Evolutionary conservation across 495 filamentous ascomycete genomes (phyloP).

Genomic region (Articulospora tetracladia): DNA sequence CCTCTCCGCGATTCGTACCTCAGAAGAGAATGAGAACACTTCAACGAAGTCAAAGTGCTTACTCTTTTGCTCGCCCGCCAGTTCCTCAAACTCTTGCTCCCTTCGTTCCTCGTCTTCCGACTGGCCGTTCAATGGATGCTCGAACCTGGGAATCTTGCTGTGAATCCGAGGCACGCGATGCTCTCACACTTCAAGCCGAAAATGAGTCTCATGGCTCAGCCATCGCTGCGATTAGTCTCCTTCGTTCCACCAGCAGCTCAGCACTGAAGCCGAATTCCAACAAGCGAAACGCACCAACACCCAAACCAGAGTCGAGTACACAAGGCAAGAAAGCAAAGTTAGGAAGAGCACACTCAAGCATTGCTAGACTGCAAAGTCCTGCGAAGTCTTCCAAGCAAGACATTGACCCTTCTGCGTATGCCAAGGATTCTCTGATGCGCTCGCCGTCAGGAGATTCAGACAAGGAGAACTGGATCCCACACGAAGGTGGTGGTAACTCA

Average conservation of each 20-base stretch:
- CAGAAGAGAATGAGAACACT: constrained; percentile 50
- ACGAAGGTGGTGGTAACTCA: constrained; percentile 26
- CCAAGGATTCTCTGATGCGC: constrained; percentile 14
- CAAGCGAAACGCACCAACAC: constrained; percentile 55
- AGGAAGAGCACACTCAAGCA: constrained; percentile 57
- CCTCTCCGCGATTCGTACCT: constrained; percentile 32
- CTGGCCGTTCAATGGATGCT: constrained; percentile 76
- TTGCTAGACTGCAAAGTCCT: constrained; percentile 59
- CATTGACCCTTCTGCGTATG: not conserved
- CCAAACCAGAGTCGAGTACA: constrained; percentile 42
- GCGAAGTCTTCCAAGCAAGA: constrained; percentile 15
- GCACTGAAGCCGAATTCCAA: constrained; percentile 47
- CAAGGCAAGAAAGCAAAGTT: constrained; percentile 62
- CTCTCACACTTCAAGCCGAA: constrained; percentile 67
- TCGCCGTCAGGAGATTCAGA: constrained; percentile 65
- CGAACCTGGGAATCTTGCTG: constrained; percentile 82
- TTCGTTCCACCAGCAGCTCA: constrained; percentile 58
- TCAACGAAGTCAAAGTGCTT: constrained; percentile 57
- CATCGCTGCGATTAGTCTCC: constrained; percentile 63
- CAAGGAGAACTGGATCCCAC: constrained; percentile 81
- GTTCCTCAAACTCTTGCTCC: constrained; percentile 10
- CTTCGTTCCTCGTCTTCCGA: constrained; percentile 35
- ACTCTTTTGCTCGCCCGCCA: constrained; percentile 31
- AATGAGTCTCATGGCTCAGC: constrained; percentile 69
- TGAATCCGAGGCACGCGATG: constrained; percentile 67